Percentiles rank a stretch among this genome's conserved stretches.
phyloP scores from a whole-genome alignment of 768 basidiomycete species.

The Podaxis pistillaris region DNA sequence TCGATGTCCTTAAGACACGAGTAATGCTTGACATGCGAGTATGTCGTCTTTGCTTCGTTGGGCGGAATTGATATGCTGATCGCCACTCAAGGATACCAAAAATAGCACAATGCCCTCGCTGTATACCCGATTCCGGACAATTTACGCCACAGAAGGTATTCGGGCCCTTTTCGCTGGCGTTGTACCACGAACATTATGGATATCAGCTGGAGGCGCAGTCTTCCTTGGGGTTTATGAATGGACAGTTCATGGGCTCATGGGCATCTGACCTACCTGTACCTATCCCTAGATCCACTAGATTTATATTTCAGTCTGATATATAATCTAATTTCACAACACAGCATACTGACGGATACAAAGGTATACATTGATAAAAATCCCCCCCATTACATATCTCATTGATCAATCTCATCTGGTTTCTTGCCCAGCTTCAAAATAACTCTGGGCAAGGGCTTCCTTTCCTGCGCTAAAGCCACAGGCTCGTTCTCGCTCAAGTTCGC shows the following conservation, averaged over 20 bases:
- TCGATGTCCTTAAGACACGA: slow-evolving; percentile 96
- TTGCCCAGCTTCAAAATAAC: slow-evolving; percentile 56
- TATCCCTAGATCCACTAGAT: slow-evolving; percentile 6
- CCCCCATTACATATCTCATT: background rate
- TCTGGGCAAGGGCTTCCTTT: slow-evolving; percentile 47
- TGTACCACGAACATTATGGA: slow-evolving; percentile 92
- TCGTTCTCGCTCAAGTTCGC: slow-evolving; percentile 12
- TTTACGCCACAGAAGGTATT: slow-evolving; percentile 70
- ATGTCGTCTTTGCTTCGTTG: slow-evolving; percentile 21
- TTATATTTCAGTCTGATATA: background rate
- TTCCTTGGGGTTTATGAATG: slow-evolving; percentile 98
- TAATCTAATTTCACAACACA: background rate
- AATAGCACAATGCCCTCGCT: slow-evolving; percentile 55
- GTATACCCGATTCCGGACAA: slow-evolving; percentile 53
- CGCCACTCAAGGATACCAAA: slow-evolving; percentile 41
- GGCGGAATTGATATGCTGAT: background rate
- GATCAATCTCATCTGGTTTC: slow-evolving; percentile 29
- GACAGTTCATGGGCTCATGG: slow-evolving; percentile 54
- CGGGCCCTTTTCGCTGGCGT: slow-evolving; percentile 82
- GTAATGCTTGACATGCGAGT: slow-evolving; percentile 94
- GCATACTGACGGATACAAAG: background rate
- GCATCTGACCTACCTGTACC: slow-evolving; percentile 18
- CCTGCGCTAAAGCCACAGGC: slow-evolving; percentile 16
- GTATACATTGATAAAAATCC: background rate
- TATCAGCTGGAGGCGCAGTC: slow-evolving; percentile 93